phyloP scores from a whole-genome alignment of 805 yeast species.

The Wickerhamiella parazyma region DNA sequence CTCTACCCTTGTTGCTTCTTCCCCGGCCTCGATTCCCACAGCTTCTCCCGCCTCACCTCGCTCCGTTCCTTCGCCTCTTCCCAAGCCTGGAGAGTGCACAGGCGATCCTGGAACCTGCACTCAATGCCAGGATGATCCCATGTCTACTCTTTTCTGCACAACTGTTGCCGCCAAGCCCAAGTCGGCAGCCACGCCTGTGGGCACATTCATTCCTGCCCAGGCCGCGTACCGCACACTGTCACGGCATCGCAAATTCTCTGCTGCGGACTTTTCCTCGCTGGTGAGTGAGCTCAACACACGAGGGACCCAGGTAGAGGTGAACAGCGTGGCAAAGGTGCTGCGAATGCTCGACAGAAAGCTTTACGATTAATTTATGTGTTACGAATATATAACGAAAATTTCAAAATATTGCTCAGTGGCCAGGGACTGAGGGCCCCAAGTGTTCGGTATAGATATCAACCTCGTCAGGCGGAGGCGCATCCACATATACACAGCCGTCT shows the following conservation, averaged over 20 bases:
- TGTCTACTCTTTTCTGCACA: conserved; percentile 78
- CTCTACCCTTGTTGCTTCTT: too few species aligned
- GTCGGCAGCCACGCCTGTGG: conserved; percentile 11
- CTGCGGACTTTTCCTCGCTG: conserved; percentile 58
- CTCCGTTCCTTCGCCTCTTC: not conserved
- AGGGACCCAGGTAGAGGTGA: conserved; percentile 88
- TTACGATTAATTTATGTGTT: not conserved
- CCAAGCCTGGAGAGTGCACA: conserved; percentile 35
- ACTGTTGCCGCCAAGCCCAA: conserved; percentile 46
- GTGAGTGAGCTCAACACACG: conserved; percentile 64
- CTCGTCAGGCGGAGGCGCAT: conserved; percentile 2
- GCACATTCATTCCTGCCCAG: conserved; percentile 65
- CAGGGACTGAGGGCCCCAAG: not conserved
- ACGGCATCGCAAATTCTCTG: conserved; percentile 62
- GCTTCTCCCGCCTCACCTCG: not conserved
- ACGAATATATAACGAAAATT: not conserved
- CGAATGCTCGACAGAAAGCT: conserved; percentile 49
- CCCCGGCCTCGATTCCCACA: not conserved
- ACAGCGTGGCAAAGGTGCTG: conserved; percentile 70
- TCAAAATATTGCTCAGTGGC: not conserved
- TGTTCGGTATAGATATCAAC: conserved; percentile 7
- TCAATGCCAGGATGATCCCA: conserved; percentile 75
- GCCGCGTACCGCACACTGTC: conserved; percentile 83
- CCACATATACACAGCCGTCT: conserved; percentile 9
- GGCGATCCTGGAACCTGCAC: conserved; percentile 81